Evolutionary conservation across 495 filamentous ascomycete genomes (phyloP).

Genomic region (Aspergillus avenaceus): DNA sequence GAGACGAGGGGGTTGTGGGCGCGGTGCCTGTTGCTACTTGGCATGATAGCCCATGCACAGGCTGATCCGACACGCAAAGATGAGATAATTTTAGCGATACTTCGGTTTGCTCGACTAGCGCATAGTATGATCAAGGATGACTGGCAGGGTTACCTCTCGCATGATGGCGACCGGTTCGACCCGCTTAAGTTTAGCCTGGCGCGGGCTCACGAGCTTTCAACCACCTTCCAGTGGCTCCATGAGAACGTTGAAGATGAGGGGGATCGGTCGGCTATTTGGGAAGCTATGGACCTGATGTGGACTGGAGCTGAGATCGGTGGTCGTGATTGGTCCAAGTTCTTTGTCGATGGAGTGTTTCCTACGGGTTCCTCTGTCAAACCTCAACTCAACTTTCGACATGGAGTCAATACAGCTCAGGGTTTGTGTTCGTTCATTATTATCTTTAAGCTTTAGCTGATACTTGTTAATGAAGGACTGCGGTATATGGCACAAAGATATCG

Average conservation of each 20-base stretch:
- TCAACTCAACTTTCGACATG: constrained; percentile 11
- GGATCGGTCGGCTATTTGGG: not conserved
- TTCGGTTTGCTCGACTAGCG: constrained; percentile 23
- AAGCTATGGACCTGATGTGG: constrained; percentile 1
- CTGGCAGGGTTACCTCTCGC: constrained; percentile 14
- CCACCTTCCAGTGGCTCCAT: constrained; percentile 1
- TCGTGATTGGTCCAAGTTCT: not conserved
- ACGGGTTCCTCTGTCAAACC: constrained; percentile 11
- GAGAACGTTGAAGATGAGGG: not conserved
- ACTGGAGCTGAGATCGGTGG: not conserved
- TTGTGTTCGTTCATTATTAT: constrained; percentile 17
- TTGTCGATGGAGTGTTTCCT: not conserved
- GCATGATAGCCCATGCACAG: constrained; percentile 1
- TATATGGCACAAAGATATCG: constrained; percentile 20
- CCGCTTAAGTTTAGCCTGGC: not conserved
- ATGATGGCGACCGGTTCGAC: not conserved
- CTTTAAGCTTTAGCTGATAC: not conserved
- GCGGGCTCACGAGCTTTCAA: not conserved
- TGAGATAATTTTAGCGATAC: constrained; percentile 12
- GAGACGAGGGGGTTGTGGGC: constrained; percentile 51
- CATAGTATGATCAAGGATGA: constrained; percentile 45
- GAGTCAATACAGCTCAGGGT: constrained; percentile 22
- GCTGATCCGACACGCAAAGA: not conserved
- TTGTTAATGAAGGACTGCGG: constrained; percentile 2
- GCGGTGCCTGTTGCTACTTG: constrained; percentile 17